Evolutionary conservation across 1,284 basidiomycete genomes (phyloP).

Genomic region (Ceratobasidium sp.): DNA sequence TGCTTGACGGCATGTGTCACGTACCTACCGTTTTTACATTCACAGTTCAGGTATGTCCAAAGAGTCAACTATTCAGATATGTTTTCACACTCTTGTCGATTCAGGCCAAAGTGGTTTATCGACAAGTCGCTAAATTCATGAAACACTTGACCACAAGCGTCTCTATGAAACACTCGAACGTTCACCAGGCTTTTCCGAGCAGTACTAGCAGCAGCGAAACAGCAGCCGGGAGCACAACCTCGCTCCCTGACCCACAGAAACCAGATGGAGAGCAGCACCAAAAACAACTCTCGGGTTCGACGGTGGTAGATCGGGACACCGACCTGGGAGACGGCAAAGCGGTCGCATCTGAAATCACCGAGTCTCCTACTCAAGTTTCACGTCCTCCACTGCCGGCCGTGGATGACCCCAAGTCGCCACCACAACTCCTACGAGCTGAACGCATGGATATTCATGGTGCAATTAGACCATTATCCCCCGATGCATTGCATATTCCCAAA

Average conservation of each 20-base stretch:
- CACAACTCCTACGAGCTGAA: slow-evolving; percentile 45
- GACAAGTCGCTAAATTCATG: slow-evolving; percentile 28
- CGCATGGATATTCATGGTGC: slow-evolving; percentile 49
- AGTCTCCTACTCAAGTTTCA: slow-evolving; percentile 17
- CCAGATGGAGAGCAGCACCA: slow-evolving; percentile 1
- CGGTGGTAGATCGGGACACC: neutral
- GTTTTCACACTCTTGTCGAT: neutral
- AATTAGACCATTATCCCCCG: slow-evolving; percentile 49
- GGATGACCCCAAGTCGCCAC: neutral
- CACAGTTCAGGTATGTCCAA: slow-evolving; percentile 46
- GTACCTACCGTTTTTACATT: slow-evolving; percentile 54
- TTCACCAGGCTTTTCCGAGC: slow-evolving; percentile 26
- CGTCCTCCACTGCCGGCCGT: neutral
- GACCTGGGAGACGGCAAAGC: neutral
- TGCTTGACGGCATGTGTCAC: slow-evolving; percentile 58
- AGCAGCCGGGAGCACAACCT: slow-evolving; percentile 14
- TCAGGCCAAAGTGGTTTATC: slow-evolving; percentile 33
- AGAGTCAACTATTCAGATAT: too few species aligned
- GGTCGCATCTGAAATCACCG: slow-evolving; percentile 28
- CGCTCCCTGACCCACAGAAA: neutral
- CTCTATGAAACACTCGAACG: slow-evolving; percentile 4
- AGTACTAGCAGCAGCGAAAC: neutral
- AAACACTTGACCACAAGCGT: slow-evolving; percentile 33
- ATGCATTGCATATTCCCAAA: slow-evolving; percentile 40
- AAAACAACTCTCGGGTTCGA: slow-evolving; percentile 35